Conservation (phyloP, 768 basidiomycete species). For the Termitomyces sp. region DNA sequence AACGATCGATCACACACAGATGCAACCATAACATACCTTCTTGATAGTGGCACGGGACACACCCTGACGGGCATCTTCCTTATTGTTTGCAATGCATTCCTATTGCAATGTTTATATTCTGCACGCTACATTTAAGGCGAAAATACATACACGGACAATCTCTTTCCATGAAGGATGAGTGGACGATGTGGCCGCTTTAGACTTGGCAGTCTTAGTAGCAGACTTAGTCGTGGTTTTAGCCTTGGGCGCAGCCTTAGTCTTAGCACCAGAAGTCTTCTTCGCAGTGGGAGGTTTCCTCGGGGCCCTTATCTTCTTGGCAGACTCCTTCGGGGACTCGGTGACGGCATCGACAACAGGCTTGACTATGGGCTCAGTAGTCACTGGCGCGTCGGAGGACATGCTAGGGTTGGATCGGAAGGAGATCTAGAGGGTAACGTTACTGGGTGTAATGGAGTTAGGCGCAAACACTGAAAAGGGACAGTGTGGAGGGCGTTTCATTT, state of each 20-base stretch:
- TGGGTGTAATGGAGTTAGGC: constrained; percentile 5
- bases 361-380: constrained; percentile 12
- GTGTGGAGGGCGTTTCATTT: constrained; percentile 18
- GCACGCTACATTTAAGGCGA: not conserved
- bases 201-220: constrained; percentile 19
- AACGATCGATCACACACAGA: constrained; percentile 9
- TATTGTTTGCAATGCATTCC: constrained; percentile 68
- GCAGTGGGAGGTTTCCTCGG: constrained; percentile 14
- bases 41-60: constrained; percentile 78
- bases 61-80: constrained; percentile 61
- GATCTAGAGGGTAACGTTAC: not conserved
- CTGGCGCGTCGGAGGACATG: constrained; percentile 22
- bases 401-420: constrained; percentile 7
- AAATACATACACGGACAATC: constrained; percentile 38
- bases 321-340: constrained; percentile 8
- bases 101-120: constrained; percentile 17
- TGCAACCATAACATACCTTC: constrained; percentile 47
- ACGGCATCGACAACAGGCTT: constrained; percentile 10
- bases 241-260: constrained; percentile 16
- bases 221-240: constrained; percentile 25
- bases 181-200: constrained; percentile 18
- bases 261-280: constrained; percentile 15
- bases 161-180: constrained; percentile 51
- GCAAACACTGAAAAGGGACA: constrained; percentile 17
- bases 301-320: constrained; percentile 16